Evolutionary conservation across 306 rosid genomes (phyloP).

Genomic region (Lotus japonicus): DNA sequence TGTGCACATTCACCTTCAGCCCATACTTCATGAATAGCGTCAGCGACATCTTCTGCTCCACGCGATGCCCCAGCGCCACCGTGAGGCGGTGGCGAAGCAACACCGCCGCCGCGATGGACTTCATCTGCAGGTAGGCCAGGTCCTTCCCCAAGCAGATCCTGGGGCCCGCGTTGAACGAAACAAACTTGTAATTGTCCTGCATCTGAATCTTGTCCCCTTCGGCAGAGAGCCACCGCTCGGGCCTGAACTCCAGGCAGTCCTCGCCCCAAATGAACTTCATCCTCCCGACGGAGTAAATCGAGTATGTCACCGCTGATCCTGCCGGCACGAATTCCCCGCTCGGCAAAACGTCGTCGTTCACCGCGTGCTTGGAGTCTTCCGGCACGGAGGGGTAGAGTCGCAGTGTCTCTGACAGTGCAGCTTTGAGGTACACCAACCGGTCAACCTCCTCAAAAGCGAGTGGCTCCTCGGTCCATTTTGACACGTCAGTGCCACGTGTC

Average conservation of each 20-base stretch:
- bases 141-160: conserved; percentile 87
- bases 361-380: conserved; percentile 67
- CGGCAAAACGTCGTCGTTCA: conserved; percentile 62
- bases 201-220: conserved; percentile 46
- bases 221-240: conserved; percentile 65
- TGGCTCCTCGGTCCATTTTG: conserved; percentile 61
- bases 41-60: conserved; percentile 92
- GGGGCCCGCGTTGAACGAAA: conserved; percentile 80
- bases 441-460: conserved; percentile 78
- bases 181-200: conserved; percentile 60
- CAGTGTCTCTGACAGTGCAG: conserved; percentile 71
- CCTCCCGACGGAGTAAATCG: conserved; percentile 68
- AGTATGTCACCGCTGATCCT: conserved; percentile 57
- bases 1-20: conserved; percentile 51
- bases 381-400: conserved; percentile 91
- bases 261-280: conserved; percentile 90
- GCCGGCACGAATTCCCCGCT: conserved; percentile 66
- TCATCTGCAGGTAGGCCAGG: conserved; percentile 87
- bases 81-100: conserved; percentile 60
- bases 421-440: conserved; percentile 62
- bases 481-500: conserved; percentile 52
- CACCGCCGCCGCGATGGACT: conserved; percentile 74
- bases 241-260: conserved; percentile 79
- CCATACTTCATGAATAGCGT: conserved; percentile 96
- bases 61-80: conserved; percentile 53